Conservation (phyloP, 192 early-diverging fungal genomes). For the Thoreauomyces humboldtii region DNA sequence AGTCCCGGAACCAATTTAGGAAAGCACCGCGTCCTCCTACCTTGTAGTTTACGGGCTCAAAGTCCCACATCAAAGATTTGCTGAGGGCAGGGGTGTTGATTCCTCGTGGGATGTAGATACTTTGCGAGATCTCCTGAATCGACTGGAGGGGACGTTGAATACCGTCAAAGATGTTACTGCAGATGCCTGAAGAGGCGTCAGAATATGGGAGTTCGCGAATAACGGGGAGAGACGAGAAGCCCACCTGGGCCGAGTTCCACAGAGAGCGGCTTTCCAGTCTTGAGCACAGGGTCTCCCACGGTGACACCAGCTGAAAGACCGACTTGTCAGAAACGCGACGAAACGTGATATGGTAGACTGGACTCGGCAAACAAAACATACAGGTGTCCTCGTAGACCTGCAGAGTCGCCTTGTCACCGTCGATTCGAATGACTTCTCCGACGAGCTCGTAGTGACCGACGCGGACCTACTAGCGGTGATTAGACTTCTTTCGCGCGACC, state of each 20-base stretch:
- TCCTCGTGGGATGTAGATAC: constrained; percentile 99
- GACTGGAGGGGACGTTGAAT: constrained; percentile 96
- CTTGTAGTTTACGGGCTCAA: constrained; percentile 88
- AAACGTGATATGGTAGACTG: too few species aligned
- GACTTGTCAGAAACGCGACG: neutral
- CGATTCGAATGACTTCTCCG: constrained; percentile 99
- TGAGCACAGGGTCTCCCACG: constrained; percentile 97
- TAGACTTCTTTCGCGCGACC: too few species aligned
- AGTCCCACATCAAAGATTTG: constrained; percentile 89
- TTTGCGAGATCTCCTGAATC: constrained; percentile 88
- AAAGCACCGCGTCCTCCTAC: too few species aligned
- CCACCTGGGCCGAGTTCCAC: constrained; percentile 97
- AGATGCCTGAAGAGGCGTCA: constrained; percentile 51
- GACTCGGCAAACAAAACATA: constrained; percentile 35
- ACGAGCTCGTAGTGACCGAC: constrained; percentile 97
- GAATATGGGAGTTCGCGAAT: neutral
- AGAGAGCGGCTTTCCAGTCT: constrained; percentile 96
- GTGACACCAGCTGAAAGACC: constrained; percentile 79
- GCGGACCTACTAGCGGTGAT: constrained; percentile 87
- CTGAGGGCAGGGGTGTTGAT: constrained; percentile 97
- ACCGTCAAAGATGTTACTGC: constrained; percentile 97
- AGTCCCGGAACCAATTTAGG: neutral
- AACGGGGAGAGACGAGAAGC: neutral
- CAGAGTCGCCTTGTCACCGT: constrained; percentile 98
- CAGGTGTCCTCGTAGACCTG: constrained; percentile 99